phyloP scores from a whole-genome alignment of 345 rosid species.

The Citrus hindsii region DNA sequence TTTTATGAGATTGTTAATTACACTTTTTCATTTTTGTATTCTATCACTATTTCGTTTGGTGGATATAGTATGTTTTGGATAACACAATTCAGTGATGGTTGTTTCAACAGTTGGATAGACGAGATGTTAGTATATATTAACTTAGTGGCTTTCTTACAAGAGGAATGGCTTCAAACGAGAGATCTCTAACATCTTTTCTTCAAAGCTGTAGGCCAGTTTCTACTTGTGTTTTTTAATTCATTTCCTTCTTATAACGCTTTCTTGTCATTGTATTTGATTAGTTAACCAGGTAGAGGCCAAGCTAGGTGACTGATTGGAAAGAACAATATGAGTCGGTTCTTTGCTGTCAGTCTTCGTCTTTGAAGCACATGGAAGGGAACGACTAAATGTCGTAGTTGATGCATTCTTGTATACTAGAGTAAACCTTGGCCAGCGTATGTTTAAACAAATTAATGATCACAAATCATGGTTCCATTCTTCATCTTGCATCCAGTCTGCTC shows the following conservation, averaged over 20 bases:
- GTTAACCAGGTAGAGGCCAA: not conserved
- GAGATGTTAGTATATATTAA: not conserved
- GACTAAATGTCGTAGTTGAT: not conserved
- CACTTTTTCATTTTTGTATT: not conserved
- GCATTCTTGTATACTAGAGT: not conserved
- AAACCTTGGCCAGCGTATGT: too few species aligned
- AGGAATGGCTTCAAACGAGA: not conserved
- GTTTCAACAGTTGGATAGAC: not conserved
- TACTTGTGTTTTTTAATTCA: not conserved
- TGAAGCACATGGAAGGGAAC: not conserved
- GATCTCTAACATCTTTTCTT: not conserved
- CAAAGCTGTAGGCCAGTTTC: not conserved
- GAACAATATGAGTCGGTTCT: not conserved
- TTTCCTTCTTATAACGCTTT: not conserved
- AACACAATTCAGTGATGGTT: not conserved
- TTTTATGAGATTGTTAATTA: not conserved
- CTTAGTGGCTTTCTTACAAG: not conserved
- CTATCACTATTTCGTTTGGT: not conserved
- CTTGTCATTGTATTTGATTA: not conserved
- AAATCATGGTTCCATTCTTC: conserved; percentile 30
- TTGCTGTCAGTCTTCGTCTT: not conserved
- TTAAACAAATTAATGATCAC: conserved; percentile 19
- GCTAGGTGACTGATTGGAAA: not conserved
- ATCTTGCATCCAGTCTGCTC: conserved; percentile 33
- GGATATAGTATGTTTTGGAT: not conserved